Percentiles rank a stretch among this genome's conserved stretches.
Evolutionary conservation across 2,329 filamentous ascomycete species (phyloP).

Genomic region (Metarhizium brunneum): DNA sequence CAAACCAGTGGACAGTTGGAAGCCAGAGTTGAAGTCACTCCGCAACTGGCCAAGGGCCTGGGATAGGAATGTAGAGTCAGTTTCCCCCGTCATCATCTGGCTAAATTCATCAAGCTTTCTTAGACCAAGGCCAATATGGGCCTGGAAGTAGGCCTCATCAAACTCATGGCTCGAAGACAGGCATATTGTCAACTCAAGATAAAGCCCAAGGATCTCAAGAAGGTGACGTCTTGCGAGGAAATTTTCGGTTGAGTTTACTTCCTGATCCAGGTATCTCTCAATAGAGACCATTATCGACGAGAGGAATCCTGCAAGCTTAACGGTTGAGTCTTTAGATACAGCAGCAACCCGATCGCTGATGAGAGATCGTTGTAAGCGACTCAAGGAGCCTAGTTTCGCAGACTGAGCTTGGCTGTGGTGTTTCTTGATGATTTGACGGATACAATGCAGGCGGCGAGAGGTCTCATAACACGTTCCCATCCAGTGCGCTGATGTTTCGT

Average conservation of each 20-base stretch:
- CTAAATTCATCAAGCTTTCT: conserved; percentile 30
- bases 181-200: conserved; percentile 43
- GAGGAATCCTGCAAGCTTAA: conserved; percentile 43
- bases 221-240: conserved; percentile 13
- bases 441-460: conserved; percentile 32
- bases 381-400: conserved; percentile 44
- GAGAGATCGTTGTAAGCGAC: conserved; percentile 51
- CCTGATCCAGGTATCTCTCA: conserved; percentile 31
- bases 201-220: conserved; percentile 35
- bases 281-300: conserved; percentile 30
- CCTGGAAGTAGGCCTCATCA: conserved; percentile 56
- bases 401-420: conserved; percentile 33
- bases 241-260: conserved; percentile 11
- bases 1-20: conserved; percentile 64
- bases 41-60: conserved; percentile 33
- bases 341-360: conserved; percentile 44
- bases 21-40: conserved; percentile 56
- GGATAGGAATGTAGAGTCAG: conserved; percentile 27
- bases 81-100: conserved; percentile 12
- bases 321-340: conserved; percentile 53
- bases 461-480: conserved; percentile 43
- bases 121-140: conserved; percentile 45
- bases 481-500: conserved; percentile 32
- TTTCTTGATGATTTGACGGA: conserved; percentile 30
- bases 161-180: conserved; percentile 38